phyloP scores from a whole-genome alignment of 345 rosid species.

The Populus pruinosa region DNA sequence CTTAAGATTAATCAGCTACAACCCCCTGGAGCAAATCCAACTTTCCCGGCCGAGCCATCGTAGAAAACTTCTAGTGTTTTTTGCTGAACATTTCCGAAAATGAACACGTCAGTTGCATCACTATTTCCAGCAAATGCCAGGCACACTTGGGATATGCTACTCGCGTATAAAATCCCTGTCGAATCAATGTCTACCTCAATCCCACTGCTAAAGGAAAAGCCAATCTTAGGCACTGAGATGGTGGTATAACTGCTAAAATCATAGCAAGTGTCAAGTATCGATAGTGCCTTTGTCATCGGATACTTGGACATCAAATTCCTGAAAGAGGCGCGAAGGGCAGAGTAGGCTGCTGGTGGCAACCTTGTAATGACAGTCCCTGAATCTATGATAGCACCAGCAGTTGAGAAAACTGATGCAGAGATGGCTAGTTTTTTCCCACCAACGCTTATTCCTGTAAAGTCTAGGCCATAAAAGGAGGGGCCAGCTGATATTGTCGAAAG shows the following conservation, averaged over 20 bases:
- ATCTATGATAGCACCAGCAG: constrained; percentile 62
- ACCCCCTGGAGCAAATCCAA: constrained; percentile 64
- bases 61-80: constrained; percentile 64
- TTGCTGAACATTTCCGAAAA: constrained; percentile 78
- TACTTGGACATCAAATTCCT: constrained; percentile 50
- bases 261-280: constrained; percentile 80
- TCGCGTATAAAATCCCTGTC: constrained; percentile 45
- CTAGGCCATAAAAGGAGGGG: constrained; percentile 61
- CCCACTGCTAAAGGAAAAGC: constrained; percentile 46
- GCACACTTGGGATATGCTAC: constrained; percentile 53
- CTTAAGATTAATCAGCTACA: constrained; percentile 35
- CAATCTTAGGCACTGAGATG: constrained; percentile 43
- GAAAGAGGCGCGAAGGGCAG: constrained; percentile 46
- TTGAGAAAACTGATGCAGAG: constrained; percentile 43
- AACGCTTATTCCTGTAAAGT: constrained; percentile 51
- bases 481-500: constrained; percentile 35
- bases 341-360: constrained; percentile 60
- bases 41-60: constrained; percentile 51
- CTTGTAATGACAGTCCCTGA: constrained; percentile 90
- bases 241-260: constrained; percentile 42
- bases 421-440: constrained; percentile 48
- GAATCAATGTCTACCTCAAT: constrained; percentile 41
- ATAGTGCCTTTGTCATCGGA: constrained; percentile 47
- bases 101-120: constrained; percentile 42
- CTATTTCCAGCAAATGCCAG: constrained; percentile 72